A percentile compares a stretch with the other conserved stretches of the same genome.
These are phyloP conservation scores for Mucor indicus DNA, from an alignment of 371 early-diverging fungal species.

Conservation along the genomic window DNA sequence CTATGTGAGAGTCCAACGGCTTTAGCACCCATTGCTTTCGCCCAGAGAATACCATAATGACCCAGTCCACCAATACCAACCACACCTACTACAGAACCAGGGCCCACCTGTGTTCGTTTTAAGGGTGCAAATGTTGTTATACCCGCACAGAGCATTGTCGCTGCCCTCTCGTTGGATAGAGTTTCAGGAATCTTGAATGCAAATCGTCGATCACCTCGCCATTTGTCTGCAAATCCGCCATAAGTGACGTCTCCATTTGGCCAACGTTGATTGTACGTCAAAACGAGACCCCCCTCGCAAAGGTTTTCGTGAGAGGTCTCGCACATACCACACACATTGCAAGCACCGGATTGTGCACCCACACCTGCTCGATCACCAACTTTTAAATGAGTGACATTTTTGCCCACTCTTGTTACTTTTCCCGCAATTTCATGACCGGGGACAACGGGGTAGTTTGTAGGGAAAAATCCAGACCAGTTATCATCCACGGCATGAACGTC, in stretches of 20 bases:
- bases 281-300: slow-evolving; percentile 41
- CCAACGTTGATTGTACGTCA: slow-evolving; percentile 57
- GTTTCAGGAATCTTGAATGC: slow-evolving; percentile 56
- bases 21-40: slow-evolving; percentile 61
- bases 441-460: slow-evolving; percentile 51
- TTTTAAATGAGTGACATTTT: slow-evolving; percentile 45
- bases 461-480: too few relatives aligned
- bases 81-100: slow-evolving; percentile 53
- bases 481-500: too few relatives aligned
- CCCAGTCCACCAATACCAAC: slow-evolving; percentile 65
- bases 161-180: slow-evolving; percentile 46
- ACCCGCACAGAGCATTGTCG: slow-evolving; percentile 52
- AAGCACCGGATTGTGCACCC: slow-evolving; percentile 59
- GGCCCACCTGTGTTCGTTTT: slow-evolving; percentile 46
- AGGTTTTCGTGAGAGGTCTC: slow-evolving; percentile 23
- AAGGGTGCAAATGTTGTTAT: slow-evolving; percentile 66
- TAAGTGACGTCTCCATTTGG: slow-evolving; percentile 49
- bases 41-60: slow-evolving; percentile 60
- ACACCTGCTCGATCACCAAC: slow-evolving; percentile 75
- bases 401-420: slow-evolving; percentile 50
- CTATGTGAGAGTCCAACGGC: slow-evolving; percentile 43
- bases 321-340: slow-evolving; percentile 29
- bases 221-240: slow-evolving; percentile 62
- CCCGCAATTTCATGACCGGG: slow-evolving; percentile 61
- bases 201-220: slow-evolving; percentile 47